These are phyloP conservation scores for Sarcodon aspratus DNA, from an alignment of 768 basidiomycete species.

Conservation along the genomic window DNA sequence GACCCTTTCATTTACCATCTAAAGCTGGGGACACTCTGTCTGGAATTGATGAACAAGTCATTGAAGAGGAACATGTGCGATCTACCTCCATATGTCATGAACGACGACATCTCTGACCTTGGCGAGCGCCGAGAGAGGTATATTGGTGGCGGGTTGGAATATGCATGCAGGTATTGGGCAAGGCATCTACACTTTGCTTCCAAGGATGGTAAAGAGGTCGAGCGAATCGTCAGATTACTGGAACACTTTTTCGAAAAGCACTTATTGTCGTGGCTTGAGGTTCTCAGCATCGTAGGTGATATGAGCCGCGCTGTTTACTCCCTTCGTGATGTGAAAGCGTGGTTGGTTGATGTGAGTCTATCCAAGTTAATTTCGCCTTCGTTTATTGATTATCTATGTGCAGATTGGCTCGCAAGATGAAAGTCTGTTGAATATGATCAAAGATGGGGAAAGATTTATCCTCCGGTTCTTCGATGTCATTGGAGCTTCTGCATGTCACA, in stretches of 20 bases:
- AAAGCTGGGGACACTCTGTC: background rate
- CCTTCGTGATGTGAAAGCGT: background rate
- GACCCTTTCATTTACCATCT: background rate
- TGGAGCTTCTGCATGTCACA: constrained; percentile 7
- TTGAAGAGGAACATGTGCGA: constrained; percentile 3
- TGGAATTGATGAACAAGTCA: background rate
- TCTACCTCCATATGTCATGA: background rate
- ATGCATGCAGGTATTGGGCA: constrained; percentile 13
- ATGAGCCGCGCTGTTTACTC: background rate
- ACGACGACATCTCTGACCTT: constrained; percentile 1
- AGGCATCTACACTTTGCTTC: constrained; percentile 8
- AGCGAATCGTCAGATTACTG: background rate
- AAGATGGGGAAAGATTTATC: constrained; percentile 1
- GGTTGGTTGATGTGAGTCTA: background rate
- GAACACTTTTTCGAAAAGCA: constrained; percentile 8
- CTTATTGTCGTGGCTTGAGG: constrained; percentile 14
- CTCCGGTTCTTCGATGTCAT: constrained; percentile 6
- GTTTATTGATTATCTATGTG: background rate
- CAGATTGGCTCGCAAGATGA: constrained; percentile 4
- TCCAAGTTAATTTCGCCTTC: background rate
- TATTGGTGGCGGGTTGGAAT: constrained; percentile 9
- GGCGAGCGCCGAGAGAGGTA: background rate
- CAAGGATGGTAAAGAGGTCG: background rate
- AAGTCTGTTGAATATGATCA: background rate
- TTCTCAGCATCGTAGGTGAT: constrained; percentile 1